Conservation (phyloP, 345 rosid genomes). For the Bretschneidera sinensis region DNA sequence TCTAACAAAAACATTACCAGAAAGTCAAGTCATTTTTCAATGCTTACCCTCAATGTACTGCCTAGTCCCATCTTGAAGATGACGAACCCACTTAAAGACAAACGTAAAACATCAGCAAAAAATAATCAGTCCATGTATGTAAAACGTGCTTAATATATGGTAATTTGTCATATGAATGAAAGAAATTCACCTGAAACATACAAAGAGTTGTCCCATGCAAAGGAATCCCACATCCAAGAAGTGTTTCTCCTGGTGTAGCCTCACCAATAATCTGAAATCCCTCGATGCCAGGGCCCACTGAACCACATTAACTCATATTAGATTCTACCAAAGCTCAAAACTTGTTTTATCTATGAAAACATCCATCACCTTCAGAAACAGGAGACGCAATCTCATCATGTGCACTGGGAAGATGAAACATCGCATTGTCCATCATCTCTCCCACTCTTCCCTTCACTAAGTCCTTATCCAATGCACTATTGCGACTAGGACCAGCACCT, state of each 20-base stretch:
- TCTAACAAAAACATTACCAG: too few species aligned
- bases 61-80: constrained; percentile 92
- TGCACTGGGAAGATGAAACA: constrained; percentile 22
- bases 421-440: constrained; percentile 15
- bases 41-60: constrained; percentile 88
- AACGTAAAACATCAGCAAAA: constrained; percentile 8
- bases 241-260: constrained; percentile 82
- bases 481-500: constrained; percentile 12
- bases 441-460: constrained; percentile 12
- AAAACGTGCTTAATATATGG: not conserved
- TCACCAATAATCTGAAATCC: constrained; percentile 88
- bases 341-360: constrained; percentile 6
- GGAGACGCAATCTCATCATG: constrained; percentile 31
- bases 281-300: constrained; percentile 89
- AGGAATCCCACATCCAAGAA: constrained; percentile 90
- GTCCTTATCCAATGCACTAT: constrained; percentile 25
- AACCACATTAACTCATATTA: constrained; percentile 24
- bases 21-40: constrained; percentile 7
- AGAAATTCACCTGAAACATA: constrained; percentile 79
- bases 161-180: constrained; percentile 7
- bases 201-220: constrained; percentile 93
- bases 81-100: constrained; percentile 76
- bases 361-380: constrained; percentile 40
- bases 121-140: not conserved
- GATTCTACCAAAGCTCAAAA: constrained; percentile 15